Evolutionary conservation across 805 yeast genomes (phyloP), one percentile per base, ranked within the genome.

Genomic region (Candida maltosa): DNA sequence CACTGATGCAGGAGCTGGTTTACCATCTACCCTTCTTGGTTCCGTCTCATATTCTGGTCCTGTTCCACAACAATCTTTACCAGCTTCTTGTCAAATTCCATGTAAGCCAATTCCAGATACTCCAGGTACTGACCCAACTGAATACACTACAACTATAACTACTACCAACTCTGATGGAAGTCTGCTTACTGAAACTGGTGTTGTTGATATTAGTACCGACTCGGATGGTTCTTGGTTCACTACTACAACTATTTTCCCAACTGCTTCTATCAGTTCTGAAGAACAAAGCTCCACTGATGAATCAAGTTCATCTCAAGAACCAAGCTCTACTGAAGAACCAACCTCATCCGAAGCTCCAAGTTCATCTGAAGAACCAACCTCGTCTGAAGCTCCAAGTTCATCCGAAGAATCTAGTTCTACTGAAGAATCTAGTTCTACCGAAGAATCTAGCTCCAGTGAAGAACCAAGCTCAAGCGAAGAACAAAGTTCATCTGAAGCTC

Each of bases 51-150:
- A 48, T 26, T 21, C 29, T 20, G 52, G 39, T 31, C 34, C 44
- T 23, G 41, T 48, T 9, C 52, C 49, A 15, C 40, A 47, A 34
- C 32, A 49, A 25, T 42, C 32, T 19, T 35, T 47, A 28, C 51
- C 56, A 17, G 26, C 46, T 10, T 16, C 39, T 31, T 51, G 56
- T 45, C n/a, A n/a, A n/a, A 40, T 39, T 11, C 37, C 39, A 11
- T 50, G 54, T 42, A 21, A 29, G 15, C 28, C 35, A 6, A 34
- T 45, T 25, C 52, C 49, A 16, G 31, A 30, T 19, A 31, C 42
- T 29, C 49, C 49, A 32, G 43, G 38, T 27, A 38, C 34, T 14
- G 41, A 31, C 24, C 35, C 38, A n/a, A 44, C 45, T 16, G 24
- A 39, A 11, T 34, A 39, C 15, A 31, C 44, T 17, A 39, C 44